Percentiles rank a stretch among this genome's conserved stretches.
phyloP scores from a whole-genome alignment of 495 filamentous ascomycete species.

The Endocarpon pusillum region DNA sequence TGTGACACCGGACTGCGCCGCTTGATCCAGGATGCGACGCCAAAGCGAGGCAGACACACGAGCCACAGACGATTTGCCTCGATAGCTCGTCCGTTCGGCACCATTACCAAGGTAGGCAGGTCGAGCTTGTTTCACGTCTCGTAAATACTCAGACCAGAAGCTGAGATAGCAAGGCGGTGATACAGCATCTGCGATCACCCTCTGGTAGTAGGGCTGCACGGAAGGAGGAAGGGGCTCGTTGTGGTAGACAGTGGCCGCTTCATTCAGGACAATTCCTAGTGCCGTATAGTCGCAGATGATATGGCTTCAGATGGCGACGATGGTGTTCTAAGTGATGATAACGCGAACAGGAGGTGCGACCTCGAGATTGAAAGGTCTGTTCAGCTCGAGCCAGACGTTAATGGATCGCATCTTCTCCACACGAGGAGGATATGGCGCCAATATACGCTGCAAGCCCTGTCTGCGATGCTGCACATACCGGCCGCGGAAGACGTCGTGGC shows the following conservation, averaged over 20 bases:
- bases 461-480: background rate
- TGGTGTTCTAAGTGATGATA: slow-evolving; percentile 2
- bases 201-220: background rate
- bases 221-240: background rate
- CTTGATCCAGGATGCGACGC: slow-evolving; percentile 2
- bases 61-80: background rate
- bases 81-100: slow-evolving; percentile 2
- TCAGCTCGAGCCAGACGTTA: slow-evolving; percentile 5
- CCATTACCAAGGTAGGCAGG: background rate
- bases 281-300: slow-evolving; percentile 16
- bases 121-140: background rate
- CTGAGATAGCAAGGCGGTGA: background rate
- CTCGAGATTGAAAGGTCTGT: slow-evolving; percentile 9
- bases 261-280: slow-evolving; percentile 10
- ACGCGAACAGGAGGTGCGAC: slow-evolving; percentile 9
- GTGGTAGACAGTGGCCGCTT: slow-evolving; percentile 10
- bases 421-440: slow-evolving; percentile 2
- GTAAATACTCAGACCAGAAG: slow-evolving; percentile 4
- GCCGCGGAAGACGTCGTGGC: slow-evolving; percentile 7
- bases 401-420: slow-evolving; percentile 6
- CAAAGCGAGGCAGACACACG: background rate
- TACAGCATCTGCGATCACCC: background rate
- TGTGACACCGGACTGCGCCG: slow-evolving; percentile 5
- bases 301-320: slow-evolving; percentile 14
- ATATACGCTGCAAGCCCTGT: background rate